These are phyloP conservation scores for Yamadazyma diospyri DNA, from an alignment of 1,139 yeast species.

Conservation along the genomic window DNA sequence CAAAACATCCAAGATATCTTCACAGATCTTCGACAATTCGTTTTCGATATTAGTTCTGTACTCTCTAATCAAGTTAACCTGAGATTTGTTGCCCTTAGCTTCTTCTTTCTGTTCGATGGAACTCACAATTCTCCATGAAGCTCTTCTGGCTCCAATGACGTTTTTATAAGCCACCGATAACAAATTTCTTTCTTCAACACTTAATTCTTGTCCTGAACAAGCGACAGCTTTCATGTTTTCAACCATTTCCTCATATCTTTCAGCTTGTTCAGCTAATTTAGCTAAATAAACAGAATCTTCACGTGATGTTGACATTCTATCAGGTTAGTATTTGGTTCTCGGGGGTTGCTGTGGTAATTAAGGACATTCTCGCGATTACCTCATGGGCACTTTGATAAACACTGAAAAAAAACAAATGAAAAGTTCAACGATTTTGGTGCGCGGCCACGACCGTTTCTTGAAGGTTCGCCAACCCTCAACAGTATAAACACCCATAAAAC, in stretches of 20 bases:
- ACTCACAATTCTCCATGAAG: constrained; percentile 98
- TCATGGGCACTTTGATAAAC: too few species aligned
- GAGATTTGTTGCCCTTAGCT: constrained; percentile 87
- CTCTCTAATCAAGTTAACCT: constrained; percentile 85
- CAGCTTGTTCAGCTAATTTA: constrained; percentile 99
- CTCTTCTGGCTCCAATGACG: constrained; percentile 98
- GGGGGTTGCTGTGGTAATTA: not conserved
- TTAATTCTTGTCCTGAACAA: constrained; percentile 89
- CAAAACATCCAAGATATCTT: constrained; percentile 85
- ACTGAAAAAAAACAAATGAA: not conserved
- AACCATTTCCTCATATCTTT: constrained; percentile 99
- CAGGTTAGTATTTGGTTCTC: constrained; percentile 2
- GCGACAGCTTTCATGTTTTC: constrained; percentile 98
- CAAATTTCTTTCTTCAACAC: constrained; percentile 96
- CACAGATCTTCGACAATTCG: constrained; percentile 91
- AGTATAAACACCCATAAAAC: too few species aligned
- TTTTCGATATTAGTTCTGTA: constrained; percentile 93
- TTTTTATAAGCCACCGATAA: constrained; percentile 97
- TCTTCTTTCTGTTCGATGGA: constrained; percentile 98
- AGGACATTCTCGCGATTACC: not conserved
- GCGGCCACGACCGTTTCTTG: not conserved
- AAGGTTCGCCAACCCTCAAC: not conserved
- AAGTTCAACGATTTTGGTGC: constrained; percentile 1
- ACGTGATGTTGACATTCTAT: constrained; percentile 75
- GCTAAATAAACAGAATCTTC: constrained; percentile 99